Evolutionary conservation across 225 moss, liverwort and hornwort species (phyloP).

Genomic region (Pleurozium schreberi): DNA sequence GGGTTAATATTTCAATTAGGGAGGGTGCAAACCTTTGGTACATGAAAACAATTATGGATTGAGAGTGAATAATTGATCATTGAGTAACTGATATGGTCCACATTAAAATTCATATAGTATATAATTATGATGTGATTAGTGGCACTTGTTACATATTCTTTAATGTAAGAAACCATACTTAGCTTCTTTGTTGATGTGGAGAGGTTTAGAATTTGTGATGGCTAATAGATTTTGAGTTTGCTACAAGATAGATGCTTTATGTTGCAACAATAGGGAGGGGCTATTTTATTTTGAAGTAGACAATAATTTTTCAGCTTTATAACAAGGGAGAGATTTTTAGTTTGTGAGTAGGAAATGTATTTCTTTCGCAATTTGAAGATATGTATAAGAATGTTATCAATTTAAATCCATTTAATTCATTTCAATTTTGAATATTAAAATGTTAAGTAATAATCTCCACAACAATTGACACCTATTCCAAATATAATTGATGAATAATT

Average conservation of each 20-base stretch:
- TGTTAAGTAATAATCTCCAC: not conserved
- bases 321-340: rapidly evolving
- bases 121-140: too few relatives aligned
- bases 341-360: too few relatives aligned
- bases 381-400: not conserved
- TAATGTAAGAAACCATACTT: too few relatives aligned
- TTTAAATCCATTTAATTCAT: not conserved
- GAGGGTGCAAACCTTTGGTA: too few relatives aligned
- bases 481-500: not conserved
- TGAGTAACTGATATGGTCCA: too few relatives aligned
- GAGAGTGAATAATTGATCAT: too few relatives aligned
- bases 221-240: not conserved
- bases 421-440: not conserved
- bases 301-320: not conserved
- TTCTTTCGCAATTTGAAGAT: not conserved
- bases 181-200: not conserved
- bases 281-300: too few relatives aligned
- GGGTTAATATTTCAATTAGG: too few relatives aligned
- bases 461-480: not conserved
- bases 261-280: not conserved
- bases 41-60: too few relatives aligned
- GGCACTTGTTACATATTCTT: too few relatives aligned
- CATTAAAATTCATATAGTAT: too few relatives aligned
- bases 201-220: not conserved
- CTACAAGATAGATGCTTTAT: rapidly evolving